Base-by-base conservation (phyloP, 257 asterid species). In the Verbascum thapsus region DNA sequence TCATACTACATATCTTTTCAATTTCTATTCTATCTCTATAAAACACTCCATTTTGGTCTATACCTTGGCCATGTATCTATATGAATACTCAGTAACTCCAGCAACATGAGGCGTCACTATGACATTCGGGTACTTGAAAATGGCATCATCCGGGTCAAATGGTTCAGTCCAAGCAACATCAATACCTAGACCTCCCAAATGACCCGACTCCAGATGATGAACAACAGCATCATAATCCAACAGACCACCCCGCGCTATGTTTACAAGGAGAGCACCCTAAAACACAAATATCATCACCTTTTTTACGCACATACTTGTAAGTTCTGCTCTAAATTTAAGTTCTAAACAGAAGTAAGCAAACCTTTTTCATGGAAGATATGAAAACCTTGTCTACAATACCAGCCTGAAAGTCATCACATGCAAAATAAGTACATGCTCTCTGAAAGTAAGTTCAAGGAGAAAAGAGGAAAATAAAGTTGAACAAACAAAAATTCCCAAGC, bases 151-250 rank as follows among this genome's bases (percentile, higher is more conserved):
- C 0, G 97, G 99, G 75, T 94, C 94, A 71, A 94, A 89, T 54
- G 99, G 99, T 70, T 92, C 99, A 6, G 80, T 74, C 99, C 99
- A 92, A 8, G 97, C 90, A 69, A 92, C 99, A 67, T 90, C 99
- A 22, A 82, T 94, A 65, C 96, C 99, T 74, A 94, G 70, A 45
- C 97, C 99, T 54, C 99, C 99, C 84, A 94, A 71, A 70, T 94
- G 96, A 18, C 97, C 94, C 1, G 85, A 72, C 76, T 87, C 55
- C 15, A 94, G 90, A 74, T 90, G 72, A 74, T 72, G 40, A 59
- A 82, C 69, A 41, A 94, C 88, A 1, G 95, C 94, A 22, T 81
- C 76, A 47, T 94, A 94, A 71, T 85, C 90, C 75, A 94, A 78
- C 37, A 90, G 90, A 22, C 94, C 91, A 1, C 99, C 99, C 67